Base-by-base conservation (phyloP, 139 green algal species). In the Eudorina sp. region DNA sequence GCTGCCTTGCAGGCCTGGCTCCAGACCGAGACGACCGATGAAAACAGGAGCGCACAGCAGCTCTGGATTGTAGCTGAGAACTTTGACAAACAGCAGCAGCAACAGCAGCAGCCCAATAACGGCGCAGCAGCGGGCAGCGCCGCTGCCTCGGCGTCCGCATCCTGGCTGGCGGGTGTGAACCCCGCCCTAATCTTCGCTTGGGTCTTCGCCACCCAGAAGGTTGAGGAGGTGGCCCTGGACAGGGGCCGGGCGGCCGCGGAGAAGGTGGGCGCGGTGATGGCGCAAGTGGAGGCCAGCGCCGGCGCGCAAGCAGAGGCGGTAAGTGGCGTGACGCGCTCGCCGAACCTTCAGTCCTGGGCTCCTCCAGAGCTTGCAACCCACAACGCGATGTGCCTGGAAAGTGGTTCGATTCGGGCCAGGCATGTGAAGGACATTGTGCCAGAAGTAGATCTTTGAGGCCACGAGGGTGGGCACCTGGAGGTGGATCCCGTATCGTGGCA, bases 1-100 rank as follows among this genome's bases (percentile, higher is more conserved):
- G n/a, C n/a, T n/a, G n/a, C n/a, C n/a, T n/a, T n/a, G n/a, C 66
- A 79, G 70, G 27, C 38, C 40, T 85, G 78, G 78, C 78, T 85
- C 4, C 8, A 45, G 41, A 40, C 40, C 27, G 78, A 36, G 0
- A 43, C 78, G 0, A 25, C 40, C 27, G 8, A 3, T 23, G 55
- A 40, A n/a, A n/a, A n/a, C 55, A 29, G 25, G 53, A 85, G 55
- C 78, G 55, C 38, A 4, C 25, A 25, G 8, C 53, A 25, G 7
- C 77, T 84, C 29, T 21, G 9, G 2, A 7, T 43, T 29, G 70
- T 27, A 23, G 70, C 40, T 34, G 70, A 58, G 14, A 40, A 36
- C 3, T 43, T 58, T 18, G 40, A n/a, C n/a, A n/a, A 79, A 34
- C 41, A 53, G 70, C 2, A 79, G 13, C 40, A 8, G 31, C 40